phyloP scores from a whole-genome alignment of 2,329 filamentous ascomycete species.

The Basipetospora chlamydospora region DNA sequence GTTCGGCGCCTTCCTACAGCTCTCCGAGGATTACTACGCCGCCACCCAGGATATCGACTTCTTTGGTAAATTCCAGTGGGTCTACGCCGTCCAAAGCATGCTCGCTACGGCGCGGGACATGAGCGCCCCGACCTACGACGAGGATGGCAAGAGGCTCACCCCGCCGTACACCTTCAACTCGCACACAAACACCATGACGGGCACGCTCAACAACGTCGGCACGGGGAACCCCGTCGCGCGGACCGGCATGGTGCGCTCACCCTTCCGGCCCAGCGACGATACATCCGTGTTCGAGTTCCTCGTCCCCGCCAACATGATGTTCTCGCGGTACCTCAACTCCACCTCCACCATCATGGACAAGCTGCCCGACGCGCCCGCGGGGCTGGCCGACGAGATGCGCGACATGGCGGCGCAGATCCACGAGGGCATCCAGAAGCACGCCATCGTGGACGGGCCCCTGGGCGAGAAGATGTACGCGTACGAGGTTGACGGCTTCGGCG shows the following conservation, averaged over 20 bases:
- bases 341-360: conserved; percentile 29
- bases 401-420: conserved; percentile 48
- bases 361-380: conserved; percentile 38
- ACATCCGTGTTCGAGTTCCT: conserved; percentile 74
- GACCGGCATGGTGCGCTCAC: conserved; percentile 68
- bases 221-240: conserved; percentile 66
- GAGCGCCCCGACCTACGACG: conserved; percentile 57
- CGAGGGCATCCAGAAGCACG: conserved; percentile 54
- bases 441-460: conserved; percentile 43
- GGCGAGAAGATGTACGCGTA: conserved; percentile 52
- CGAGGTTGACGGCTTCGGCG: conserved; percentile 63
- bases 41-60: conserved; percentile 54
- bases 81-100: conserved; percentile 54
- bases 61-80: conserved; percentile 59
- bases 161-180: conserved; percentile 65
- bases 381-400: conserved; percentile 35
- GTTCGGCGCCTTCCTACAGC: conserved; percentile 69
- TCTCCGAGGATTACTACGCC: conserved; percentile 63
- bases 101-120: conserved; percentile 56
- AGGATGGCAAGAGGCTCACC: conserved; percentile 37
- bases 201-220: conserved; percentile 28
- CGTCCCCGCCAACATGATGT: conserved; percentile 83
- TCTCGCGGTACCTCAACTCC: conserved; percentile 45
- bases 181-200: conserved; percentile 34
- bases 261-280: conserved; percentile 85